Evolutionary conservation across 495 filamentous ascomycete genomes (phyloP), one percentile per base, ranked within the genome.

Genomic region (Pseudevernia furfuracea): DNA sequence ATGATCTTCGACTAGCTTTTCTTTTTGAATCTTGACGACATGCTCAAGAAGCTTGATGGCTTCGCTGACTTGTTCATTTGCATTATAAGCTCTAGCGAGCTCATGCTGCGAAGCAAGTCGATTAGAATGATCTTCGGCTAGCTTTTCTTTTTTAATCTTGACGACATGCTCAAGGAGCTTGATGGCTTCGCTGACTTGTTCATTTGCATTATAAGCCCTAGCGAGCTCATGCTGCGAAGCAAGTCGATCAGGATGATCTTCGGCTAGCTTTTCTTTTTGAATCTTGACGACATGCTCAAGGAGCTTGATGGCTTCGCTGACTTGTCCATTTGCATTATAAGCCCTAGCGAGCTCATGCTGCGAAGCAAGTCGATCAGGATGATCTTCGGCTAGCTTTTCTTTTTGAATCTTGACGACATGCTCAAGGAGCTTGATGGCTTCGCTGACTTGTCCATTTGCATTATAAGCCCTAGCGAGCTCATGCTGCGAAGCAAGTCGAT

Each of bases 401-500:
- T 39, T 39, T 39, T 5, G 0, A 12, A 49, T 14, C 46, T 14
- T 25, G 14, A 28, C 46, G 11, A 49, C 46, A 49, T 49, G 44
- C 44, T 48, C 44, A 11, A 48, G 44, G 0, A 48, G 44, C 21
- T 23, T 9, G n/a, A 48, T 11, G 9, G 44, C 44, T 23, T 48
- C 3, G n/a, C 9, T 9, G 23, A 23, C 8, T 23, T 67, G 74
- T 60, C 67, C 64, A 59, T 71, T 60, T 41, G 48, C 60, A 34
- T 30, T 56, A 65, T 77, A 79, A 66, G 73, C 71, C 10, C 38
- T 59, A 25, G 72, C 73, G 44, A 77, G 71, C 38, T 39, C 37
- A 52, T 72, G 71, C 67, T 72, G 71, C 38, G 69, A 71, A 32
- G 9, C 32, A 36, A 75, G 65, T 65, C 67, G 66, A 34, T 48